Evolutionary conservation across 352 stramenopile species (phyloP).

Genomic region (Globisporangium canariense): DNA sequence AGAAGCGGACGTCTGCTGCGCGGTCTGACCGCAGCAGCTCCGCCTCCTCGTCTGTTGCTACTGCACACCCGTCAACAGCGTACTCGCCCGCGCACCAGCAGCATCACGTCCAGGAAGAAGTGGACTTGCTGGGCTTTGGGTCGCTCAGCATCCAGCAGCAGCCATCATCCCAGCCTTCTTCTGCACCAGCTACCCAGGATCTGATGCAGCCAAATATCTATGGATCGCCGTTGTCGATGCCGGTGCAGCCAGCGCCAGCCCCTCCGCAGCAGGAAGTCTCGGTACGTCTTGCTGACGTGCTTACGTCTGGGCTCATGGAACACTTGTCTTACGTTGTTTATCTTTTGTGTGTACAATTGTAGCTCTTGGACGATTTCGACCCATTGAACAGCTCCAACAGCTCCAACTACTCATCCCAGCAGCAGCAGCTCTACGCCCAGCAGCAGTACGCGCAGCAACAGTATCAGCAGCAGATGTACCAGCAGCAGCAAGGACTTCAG

Average conservation of each 20-base stretch:
- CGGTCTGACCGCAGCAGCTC: slow-evolving; percentile 13
- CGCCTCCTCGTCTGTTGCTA: slow-evolving; percentile 9
- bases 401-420: slow-evolving; percentile 22
- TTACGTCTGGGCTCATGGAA: neutral
- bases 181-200: neutral
- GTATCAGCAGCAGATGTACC: slow-evolving; percentile 20
- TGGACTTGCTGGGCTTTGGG: slow-evolving; percentile 79
- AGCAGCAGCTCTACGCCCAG: slow-evolving; percentile 21
- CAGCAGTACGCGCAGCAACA: slow-evolving; percentile 17
- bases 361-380: slow-evolving; percentile 56
- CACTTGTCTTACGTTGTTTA: neutral
- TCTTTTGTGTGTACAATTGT: neutral
- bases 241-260: slow-evolving; percentile 16
- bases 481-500: slow-evolving; percentile 16
- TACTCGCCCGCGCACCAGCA: slow-evolving; percentile 21
- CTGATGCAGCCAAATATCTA: slow-evolving; percentile 25
- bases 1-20: slow-evolving; percentile 12
- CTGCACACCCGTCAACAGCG: slow-evolving; percentile 8
- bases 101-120: slow-evolving; percentile 35
- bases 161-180: neutral
- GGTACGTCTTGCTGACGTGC: slow-evolving; percentile 26
- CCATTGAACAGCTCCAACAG: slow-evolving; percentile 30
- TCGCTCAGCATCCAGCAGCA: slow-evolving; percentile 45
- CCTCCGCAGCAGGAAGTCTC: slow-evolving; percentile 45
- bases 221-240: slow-evolving; percentile 21